Evolutionary conservation across 805 yeast genomes (phyloP), one percentile per base, ranked within the genome.

Genomic region (Candida rishiriensis): DNA sequence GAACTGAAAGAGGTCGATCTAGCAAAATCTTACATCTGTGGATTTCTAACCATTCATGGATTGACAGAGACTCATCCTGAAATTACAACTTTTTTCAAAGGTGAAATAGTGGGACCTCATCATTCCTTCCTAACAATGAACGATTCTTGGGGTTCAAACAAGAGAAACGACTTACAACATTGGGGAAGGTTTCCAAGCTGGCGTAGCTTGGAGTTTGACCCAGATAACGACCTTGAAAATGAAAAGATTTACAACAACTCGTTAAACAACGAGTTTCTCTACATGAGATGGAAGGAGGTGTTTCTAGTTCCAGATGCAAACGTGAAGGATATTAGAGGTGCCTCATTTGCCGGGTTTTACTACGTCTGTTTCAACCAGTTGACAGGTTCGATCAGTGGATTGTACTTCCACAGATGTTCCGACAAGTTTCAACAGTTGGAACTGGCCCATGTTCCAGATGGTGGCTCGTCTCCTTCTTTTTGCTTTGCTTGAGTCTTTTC

Each of bases 211-310:
- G 55, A 61, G 21, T 55, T 64, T 39, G 55, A 65, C 49, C 35
- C 55, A 8, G 63, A 59, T 7, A 56, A 65, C 42, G 67, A 65
- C 41, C 41, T 48, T 3, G 56, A 44, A 17, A 62, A 63, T 43
- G 28, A 43, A 11, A 44, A 53, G 13, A 51, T 57, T 10, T 64
- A 66, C 47, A 32, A 56, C 11, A 51, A 53, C 34, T 51, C 58
- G 21, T 39, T 63, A 3, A 51, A 68, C 39, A 66, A 72, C 49
- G 73, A 80, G 46, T 75, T 68, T 55, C 65, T 90, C 6, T 90
- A 81, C 60, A 90, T 90, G 97, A 74, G 97, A 53, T 90, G 98
- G 98, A 90, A 90, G 65, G 98, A 90, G 63, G 78, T 81, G 56
- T 88, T 88, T 57, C 66, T 90, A 48, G 81, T 86, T 9, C 95